Evolutionary conservation across 208 protist genomes (phyloP).

Genomic region (Tritrichomonas musculus): DNA sequence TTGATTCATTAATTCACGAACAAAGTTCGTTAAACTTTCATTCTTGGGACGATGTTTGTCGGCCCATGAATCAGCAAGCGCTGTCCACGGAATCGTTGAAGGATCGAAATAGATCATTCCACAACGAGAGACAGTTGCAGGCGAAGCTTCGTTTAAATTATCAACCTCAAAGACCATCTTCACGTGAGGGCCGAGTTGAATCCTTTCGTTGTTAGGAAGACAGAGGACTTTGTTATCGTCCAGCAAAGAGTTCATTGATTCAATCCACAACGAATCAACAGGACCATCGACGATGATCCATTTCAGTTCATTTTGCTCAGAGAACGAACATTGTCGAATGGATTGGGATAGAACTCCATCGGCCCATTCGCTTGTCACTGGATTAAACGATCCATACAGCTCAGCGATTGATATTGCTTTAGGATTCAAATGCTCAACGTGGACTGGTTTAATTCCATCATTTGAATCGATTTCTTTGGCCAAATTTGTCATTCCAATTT

Average conservation of each 20-base stretch:
- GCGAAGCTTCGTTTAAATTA: slow-evolving; percentile 87
- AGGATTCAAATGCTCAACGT: slow-evolving; percentile 82
- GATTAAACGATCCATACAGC: slow-evolving; percentile 86
- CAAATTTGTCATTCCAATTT: slow-evolving; percentile 92
- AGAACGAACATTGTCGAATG: slow-evolving; percentile 68
- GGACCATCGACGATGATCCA: slow-evolving; percentile 97
- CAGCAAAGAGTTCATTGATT: slow-evolving; percentile 95
- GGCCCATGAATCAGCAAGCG: slow-evolving; percentile 76
- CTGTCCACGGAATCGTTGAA: slow-evolving; percentile 63
- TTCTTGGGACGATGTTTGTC: slow-evolving; percentile 43
- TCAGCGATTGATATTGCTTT: slow-evolving; percentile 94
- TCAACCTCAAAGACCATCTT: slow-evolving; percentile 96
- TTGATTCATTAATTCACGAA: neutral
- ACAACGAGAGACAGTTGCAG: slow-evolving; percentile 92
- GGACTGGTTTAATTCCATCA: slow-evolving; percentile 57
- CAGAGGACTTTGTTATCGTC: slow-evolving; percentile 96
- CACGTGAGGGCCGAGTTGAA: slow-evolving; percentile 71
- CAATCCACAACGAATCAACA: slow-evolving; percentile 97
- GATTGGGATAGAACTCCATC: slow-evolving; percentile 65
- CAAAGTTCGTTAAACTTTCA: neutral
- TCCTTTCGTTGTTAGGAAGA: slow-evolving; percentile 83
- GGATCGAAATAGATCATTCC: slow-evolving; percentile 93
- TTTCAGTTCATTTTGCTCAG: slow-evolving; percentile 58
- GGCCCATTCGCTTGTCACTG: slow-evolving; percentile 72
- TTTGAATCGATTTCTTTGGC: slow-evolving; percentile 77